These are phyloP conservation scores for Trypanosoma platydactyli DNA, from an alignment of 208 protist genomes.

Conservation along the genomic window DNA sequence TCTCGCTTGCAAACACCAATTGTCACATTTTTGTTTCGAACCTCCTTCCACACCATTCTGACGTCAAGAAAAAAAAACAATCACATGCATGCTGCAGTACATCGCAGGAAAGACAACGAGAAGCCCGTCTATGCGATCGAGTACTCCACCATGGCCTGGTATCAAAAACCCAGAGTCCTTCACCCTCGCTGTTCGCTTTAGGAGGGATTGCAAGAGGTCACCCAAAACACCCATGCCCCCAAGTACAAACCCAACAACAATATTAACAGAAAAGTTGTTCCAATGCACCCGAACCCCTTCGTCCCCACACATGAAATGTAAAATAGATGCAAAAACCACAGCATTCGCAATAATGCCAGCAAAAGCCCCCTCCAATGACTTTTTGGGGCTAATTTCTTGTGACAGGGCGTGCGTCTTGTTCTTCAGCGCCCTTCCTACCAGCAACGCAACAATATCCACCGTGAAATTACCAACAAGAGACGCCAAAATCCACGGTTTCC, in stretches of 20 bases:
- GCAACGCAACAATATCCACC: conserved; percentile 78
- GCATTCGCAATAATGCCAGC: conserved; percentile 60
- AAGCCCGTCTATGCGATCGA: conserved; percentile 89
- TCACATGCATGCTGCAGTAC: conserved; percentile 48
- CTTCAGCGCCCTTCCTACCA: conserved; percentile 49
- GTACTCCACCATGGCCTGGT: conserved; percentile 87
- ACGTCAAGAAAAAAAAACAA: conserved; percentile 27
- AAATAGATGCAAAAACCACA: conserved; percentile 46
- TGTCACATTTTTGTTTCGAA: no score
- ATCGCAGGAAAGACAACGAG: conserved; percentile 77
- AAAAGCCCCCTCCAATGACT: conserved; percentile 83
- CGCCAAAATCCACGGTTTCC: conserved; percentile 52
- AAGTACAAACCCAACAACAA: conserved; percentile 58
- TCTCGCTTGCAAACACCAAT: no score
- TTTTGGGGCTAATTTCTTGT: conserved; percentile 83
- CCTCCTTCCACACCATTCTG: no score
- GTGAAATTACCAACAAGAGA: conserved; percentile 71
- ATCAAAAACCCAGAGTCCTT: conserved; percentile 88
- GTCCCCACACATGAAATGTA: conserved; percentile 29
- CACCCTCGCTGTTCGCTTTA: conserved; percentile 83
- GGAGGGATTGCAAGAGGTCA: conserved; percentile 85
- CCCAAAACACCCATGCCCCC: conserved; percentile 78
- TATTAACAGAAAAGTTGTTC: conserved; percentile 41
- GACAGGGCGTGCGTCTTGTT: conserved; percentile 51
- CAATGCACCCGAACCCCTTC: conserved; percentile 35